Percentiles rank a stretch among this genome's conserved stretches.
Evolutionary conservation across 139 green algal species (phyloP).

Genomic region (Axilococcus clingmanii): DNA sequence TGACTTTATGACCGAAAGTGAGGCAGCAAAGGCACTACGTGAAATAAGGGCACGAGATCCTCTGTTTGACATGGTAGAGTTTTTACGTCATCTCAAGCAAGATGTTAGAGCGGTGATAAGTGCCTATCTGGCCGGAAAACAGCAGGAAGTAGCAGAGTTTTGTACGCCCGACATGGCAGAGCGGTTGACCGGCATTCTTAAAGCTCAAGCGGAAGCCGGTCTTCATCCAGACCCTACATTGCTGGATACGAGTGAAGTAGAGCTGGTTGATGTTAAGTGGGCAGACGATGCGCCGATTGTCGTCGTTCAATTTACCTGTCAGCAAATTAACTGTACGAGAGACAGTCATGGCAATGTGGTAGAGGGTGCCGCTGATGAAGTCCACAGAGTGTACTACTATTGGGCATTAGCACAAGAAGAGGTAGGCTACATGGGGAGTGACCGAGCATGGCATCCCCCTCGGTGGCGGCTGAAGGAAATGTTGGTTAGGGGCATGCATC

Average conservation of each 20-base stretch:
- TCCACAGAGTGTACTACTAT: slow-evolving; percentile 45
- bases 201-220: slow-evolving; percentile 23
- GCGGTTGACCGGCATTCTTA: slow-evolving; percentile 66
- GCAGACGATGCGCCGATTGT: slow-evolving; percentile 78
- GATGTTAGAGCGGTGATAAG: slow-evolving; percentile 50
- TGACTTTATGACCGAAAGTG: slow-evolving; percentile 68
- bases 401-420: slow-evolving; percentile 56
- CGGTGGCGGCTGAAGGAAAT: slow-evolving; percentile 82
- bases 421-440: slow-evolving; percentile 46
- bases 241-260: slow-evolving; percentile 81
- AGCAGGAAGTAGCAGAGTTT: slow-evolving; percentile 53
- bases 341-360: slow-evolving; percentile 88
- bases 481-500: slow-evolving; percentile 58
- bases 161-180: slow-evolving; percentile 78
- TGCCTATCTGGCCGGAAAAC: slow-evolving; percentile 52
- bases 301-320: slow-evolving; percentile 65
- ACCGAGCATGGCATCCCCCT: slow-evolving; percentile 64
- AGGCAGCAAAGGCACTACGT: slow-evolving; percentile 64
- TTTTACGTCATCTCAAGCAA: slow-evolving; percentile 46
- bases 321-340: slow-evolving; percentile 83
- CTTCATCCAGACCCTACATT: slow-evolving; percentile 73
- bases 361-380: slow-evolving; percentile 66
- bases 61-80: slow-evolving; percentile 79
- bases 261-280: slow-evolving; percentile 75
- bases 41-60: slow-evolving; percentile 72